Evolutionary conservation across 345 rosid genomes (phyloP).

Genomic region (Bretschneidera sinensis): DNA sequence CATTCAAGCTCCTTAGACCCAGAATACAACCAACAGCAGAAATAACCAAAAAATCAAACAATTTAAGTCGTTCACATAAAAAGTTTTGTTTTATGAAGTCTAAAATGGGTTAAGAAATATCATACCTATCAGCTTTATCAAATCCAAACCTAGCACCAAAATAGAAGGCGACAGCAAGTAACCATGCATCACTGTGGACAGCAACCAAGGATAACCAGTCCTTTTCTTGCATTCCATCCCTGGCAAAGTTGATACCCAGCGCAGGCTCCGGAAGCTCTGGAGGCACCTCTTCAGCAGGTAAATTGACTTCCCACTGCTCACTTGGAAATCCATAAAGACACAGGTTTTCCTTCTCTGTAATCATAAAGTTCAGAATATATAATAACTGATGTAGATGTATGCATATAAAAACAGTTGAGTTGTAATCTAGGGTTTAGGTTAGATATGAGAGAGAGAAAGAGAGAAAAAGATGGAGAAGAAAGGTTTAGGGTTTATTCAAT

Average conservation of each 20-base stretch:
- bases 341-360: constrained; percentile 77
- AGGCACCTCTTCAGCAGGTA: too few species aligned
- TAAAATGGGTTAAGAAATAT: neutral
- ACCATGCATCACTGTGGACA: too few species aligned
- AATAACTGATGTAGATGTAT: too few species aligned
- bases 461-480: too few species aligned
- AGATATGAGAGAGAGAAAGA: too few species aligned
- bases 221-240: constrained; percentile 86
- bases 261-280: constrained; percentile 96
- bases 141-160: constrained; percentile 87
- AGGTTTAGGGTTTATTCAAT: too few species aligned
- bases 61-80: neutral
- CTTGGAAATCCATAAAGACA: constrained; percentile 79
- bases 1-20: too few species aligned
- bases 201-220: constrained; percentile 88
- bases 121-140: constrained; percentile 82
- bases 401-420: too few species aligned
- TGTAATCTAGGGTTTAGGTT: too few species aligned
- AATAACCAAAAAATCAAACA: too few species aligned
- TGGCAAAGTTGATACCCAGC: constrained; percentile 88
- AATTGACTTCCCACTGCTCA: constrained; percentile 86
- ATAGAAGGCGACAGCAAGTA: constrained; percentile 85
- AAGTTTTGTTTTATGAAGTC: neutral
- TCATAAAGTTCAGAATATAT: too few species aligned
- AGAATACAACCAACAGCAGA: too few species aligned